phyloP scores from a whole-genome alignment of 2,329 filamentous ascomycete species.

The Alternaria dauci region DNA sequence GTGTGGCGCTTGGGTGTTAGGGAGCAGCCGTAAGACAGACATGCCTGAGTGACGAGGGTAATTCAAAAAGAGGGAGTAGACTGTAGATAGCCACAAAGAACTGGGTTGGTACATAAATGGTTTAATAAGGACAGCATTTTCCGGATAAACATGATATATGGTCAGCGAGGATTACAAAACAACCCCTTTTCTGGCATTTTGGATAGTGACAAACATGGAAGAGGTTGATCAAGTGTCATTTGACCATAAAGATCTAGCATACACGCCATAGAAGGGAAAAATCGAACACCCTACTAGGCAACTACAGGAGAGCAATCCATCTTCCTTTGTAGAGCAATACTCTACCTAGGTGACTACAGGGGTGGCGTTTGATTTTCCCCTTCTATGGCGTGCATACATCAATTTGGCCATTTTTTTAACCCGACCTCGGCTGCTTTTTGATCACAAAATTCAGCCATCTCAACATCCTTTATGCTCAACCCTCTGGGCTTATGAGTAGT shows the following conservation, averaged over 20 bases:
- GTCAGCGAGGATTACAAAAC: background rate
- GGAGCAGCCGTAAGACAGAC: no score
- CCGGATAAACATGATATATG: background rate
- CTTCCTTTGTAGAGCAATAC: no score
- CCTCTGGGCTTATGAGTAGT: constrained; percentile 49
- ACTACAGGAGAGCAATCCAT: no score
- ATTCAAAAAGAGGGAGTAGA: background rate
- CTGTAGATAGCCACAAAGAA: background rate
- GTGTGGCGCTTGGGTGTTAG: constrained; percentile 21
- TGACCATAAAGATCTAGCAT: no score
- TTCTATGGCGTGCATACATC: background rate
- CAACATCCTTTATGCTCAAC: constrained; percentile 46
- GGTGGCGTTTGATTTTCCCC: no score
- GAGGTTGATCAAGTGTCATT: background rate
- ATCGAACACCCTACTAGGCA: no score
- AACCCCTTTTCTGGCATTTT: no score
- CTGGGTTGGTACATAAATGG: background rate
- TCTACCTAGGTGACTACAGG: no score
- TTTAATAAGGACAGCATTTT: background rate
- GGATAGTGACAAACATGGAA: background rate
- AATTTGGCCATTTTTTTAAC: constrained; percentile 20
- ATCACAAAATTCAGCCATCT: constrained; percentile 50
- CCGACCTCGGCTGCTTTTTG: constrained; percentile 39
- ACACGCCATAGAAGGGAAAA: no score
- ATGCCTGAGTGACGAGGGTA: background rate